A percentile compares a stretch with the other conserved stretches of the same genome.
These are phyloP conservation scores for Sugiyamaella smithiae DNA, from an alignment of 805 yeast species.

Conservation along the genomic window DNA sequence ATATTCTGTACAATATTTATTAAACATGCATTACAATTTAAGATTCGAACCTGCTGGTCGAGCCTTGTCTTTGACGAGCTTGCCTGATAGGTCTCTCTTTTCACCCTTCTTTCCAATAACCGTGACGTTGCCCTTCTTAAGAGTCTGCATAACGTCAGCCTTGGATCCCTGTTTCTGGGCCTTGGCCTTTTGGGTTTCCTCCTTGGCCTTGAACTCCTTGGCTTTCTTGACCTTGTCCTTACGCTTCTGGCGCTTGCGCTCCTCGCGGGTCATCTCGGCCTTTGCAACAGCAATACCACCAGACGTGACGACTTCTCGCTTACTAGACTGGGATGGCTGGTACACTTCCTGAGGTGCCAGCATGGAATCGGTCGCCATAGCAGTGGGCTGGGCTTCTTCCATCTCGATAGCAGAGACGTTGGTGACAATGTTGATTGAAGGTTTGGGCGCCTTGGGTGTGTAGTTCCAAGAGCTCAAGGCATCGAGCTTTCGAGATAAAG, in stretches of 20 bases:
- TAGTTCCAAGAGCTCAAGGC: constrained; percentile 92
- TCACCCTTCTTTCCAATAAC: constrained; percentile 75
- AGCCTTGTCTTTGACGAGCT: constrained; percentile 47
- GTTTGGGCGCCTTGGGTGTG: constrained; percentile 85
- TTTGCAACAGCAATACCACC: constrained; percentile 80
- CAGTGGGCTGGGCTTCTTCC: constrained; percentile 96
- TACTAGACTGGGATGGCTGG: constrained; percentile 38
- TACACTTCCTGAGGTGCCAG: constrained; percentile 96
- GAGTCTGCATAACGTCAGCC: constrained; percentile 65
- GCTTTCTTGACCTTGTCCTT: constrained; percentile 80
- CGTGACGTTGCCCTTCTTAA: constrained; percentile 74
- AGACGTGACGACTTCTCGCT: constrained; percentile 58
- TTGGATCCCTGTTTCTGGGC: constrained; percentile 52
- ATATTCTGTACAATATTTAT: constrained; percentile 10
- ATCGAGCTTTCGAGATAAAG: constrained; percentile 70
- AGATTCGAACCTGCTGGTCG: constrained; percentile 26
- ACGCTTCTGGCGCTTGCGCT: constrained; percentile 81
- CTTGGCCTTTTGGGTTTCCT: constrained; percentile 35
- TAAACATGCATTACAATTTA: constrained; percentile 31
- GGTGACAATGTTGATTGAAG: constrained; percentile 75
- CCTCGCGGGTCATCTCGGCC: constrained; percentile 79
- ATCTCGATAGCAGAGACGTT: constrained; percentile 77
- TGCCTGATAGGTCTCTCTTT: constrained; percentile 69
- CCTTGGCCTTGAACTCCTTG: constrained; percentile 42
- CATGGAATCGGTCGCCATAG: constrained; percentile 65